Evolutionary conservation across 345 rosid genomes (phyloP), one percentile per base, ranked within the genome.

Genomic region (Camelina hispida): DNA sequence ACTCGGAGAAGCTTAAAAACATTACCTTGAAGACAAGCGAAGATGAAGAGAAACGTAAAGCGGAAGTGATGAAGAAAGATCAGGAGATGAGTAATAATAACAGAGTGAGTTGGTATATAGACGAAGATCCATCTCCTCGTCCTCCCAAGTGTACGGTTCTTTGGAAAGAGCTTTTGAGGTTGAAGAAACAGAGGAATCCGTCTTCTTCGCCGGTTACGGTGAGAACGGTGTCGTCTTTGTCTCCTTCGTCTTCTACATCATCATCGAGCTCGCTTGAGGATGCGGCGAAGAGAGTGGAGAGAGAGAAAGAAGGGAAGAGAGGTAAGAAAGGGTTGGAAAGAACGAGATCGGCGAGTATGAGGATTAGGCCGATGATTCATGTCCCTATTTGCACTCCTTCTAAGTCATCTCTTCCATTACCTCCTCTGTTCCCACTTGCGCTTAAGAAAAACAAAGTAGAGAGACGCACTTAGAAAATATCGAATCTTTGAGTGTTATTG

Each of bases 101-200:
- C 48, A 85, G 82, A 58, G 82, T 80, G 11, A 84, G 71, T 68
- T 92, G 97, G 97, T 90, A 85, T 78, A 80, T 87, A 25, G 97
- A 95, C 62, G 99, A 95, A 54, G 97, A 95, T 58, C 97, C 97
- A 55, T 95, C 99, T 59, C 99, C 99, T 42, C 83, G 98, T 73
- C 98, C 97, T n/a, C 98, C 98, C 0, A 93, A 91, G 42, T 93
- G 98, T 72, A 91, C 97, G 1, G 99, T 95, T 25, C 60, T 95
- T 2, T 95, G 97, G 97, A 95, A 91, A 83, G 99, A 92, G 81
- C 72, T 95, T 76, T 87, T 95, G 14, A 75, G 96, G 83, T 68
- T 95, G 69, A 91, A 85, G 86, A 95, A 95, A 80, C 97, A 92
- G 68, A 74, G 92, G 0, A 77, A 84, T 44, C 69, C 87, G 28